Evolutionary conservation across 2,329 filamentous ascomycete genomes (phyloP).

Genomic region (Venturia aucupariae): DNA sequence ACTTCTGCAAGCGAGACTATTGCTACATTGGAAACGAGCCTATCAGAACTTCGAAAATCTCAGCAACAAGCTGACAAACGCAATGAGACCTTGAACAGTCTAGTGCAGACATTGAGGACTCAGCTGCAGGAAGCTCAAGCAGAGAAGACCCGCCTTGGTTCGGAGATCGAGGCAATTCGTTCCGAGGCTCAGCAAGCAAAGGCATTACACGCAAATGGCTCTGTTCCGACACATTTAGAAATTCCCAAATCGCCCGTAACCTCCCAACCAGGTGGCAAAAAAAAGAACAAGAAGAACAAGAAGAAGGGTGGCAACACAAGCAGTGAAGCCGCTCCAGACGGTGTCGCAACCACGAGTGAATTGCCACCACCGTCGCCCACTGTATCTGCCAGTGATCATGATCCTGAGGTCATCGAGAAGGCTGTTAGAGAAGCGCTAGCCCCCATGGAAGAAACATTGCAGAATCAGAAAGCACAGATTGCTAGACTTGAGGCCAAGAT

Average conservation of each 20-base stretch:
- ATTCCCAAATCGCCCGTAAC: conserved; percentile 18
- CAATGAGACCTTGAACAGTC: conserved; percentile 43
- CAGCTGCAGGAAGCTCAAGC: conserved; percentile 47
- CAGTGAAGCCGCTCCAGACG: conserved; percentile 16
- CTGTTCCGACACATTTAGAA: conserved; percentile 19
- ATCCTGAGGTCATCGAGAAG: conserved; percentile 26
- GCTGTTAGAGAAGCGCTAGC: conserved; percentile 24
- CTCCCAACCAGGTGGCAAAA: conserved; percentile 46
- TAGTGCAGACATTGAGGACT: conserved; percentile 45
- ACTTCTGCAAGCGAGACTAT: neutral
- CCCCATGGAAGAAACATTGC: conserved; percentile 21
- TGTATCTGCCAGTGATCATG: conserved; percentile 1
- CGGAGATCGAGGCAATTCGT: conserved; percentile 29
- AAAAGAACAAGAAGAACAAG: conserved; percentile 60
- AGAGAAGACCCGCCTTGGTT: conserved; percentile 37
- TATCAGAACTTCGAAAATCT: conserved; percentile 23
- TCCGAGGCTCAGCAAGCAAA: conserved; percentile 23
- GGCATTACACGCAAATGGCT: neutral
- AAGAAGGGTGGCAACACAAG: conserved; percentile 67
- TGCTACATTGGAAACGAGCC: conserved; percentile 19
- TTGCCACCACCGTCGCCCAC: conserved; percentile 27
- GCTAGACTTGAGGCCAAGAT: conserved; percentile 60
- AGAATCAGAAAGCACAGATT: conserved; percentile 63
- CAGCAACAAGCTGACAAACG: conserved; percentile 41
- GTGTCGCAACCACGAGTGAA: conserved; percentile 26